These are phyloP conservation scores for Suillus decipiens DNA, from an alignment of 768 basidiomycete genomes.

Conservation along the genomic window DNA sequence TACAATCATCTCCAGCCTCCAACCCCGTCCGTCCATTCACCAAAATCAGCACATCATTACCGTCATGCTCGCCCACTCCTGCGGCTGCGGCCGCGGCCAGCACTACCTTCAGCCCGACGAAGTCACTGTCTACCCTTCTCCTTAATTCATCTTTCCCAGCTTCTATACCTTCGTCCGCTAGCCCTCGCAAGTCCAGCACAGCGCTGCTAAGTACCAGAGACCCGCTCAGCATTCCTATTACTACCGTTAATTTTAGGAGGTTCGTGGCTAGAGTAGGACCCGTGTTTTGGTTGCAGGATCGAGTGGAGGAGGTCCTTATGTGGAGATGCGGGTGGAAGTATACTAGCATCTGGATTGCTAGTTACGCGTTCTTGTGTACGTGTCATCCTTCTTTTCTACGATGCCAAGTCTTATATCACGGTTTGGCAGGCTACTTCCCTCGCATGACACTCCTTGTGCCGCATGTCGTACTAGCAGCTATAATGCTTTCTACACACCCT, in stretches of 20 bases:
- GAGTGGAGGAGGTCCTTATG: constrained; percentile 80
- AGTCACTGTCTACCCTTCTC: constrained; percentile 35
- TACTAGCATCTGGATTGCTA: constrained; percentile 74
- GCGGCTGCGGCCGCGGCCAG: constrained; percentile 27
- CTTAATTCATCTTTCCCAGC: constrained; percentile 23
- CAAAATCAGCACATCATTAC: constrained; percentile 45
- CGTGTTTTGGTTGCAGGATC: constrained; percentile 88
- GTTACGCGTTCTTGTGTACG: constrained; percentile 73
- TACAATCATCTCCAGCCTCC: constrained; percentile 27
- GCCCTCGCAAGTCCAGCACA: constrained; percentile 25
- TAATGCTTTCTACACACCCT: constrained; percentile 71
- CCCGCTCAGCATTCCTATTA: constrained; percentile 75
- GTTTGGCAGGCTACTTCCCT: constrained; percentile 69
- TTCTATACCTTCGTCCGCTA: constrained; percentile 18
- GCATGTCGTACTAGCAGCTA: constrained; percentile 56
- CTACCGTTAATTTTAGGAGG: constrained; percentile 77
- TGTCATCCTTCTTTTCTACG: constrained; percentile 2
- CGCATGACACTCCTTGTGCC: constrained; percentile 71
- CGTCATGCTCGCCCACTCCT: constrained; percentile 22
- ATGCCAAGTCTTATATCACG: background rate
- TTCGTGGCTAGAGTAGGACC: constrained; percentile 78
- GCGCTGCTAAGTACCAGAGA: constrained; percentile 59
- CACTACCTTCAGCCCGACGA: constrained; percentile 28
- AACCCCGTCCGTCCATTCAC: constrained; percentile 37
- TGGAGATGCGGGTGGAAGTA: constrained; percentile 79